Evolutionary conservation across 352 stramenopile species (phyloP).

Genomic region (Globisporangium megalacanthum): DNA sequence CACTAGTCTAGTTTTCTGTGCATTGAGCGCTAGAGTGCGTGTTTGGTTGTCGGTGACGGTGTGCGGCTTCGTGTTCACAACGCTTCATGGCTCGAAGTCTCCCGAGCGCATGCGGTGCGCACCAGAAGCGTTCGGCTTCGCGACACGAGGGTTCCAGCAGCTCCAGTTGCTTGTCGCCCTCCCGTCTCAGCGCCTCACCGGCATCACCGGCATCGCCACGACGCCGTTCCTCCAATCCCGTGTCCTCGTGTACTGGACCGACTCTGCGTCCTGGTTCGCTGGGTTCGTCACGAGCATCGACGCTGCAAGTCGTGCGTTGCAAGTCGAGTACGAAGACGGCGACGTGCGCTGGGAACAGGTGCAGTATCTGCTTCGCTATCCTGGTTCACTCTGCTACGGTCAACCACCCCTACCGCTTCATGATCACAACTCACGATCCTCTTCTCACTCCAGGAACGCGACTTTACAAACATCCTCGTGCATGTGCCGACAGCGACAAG

Average conservation of each 20-base stretch:
- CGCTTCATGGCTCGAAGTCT: background rate
- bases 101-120: conserved; percentile 6
- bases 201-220: background rate
- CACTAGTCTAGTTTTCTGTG: background rate
- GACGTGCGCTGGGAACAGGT: conserved; percentile 43
- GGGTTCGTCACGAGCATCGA: conserved; percentile 20
- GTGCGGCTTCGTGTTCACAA: no score
- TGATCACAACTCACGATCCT: background rate
- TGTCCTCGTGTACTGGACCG: conserved; percentile 34
- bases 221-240: conserved; percentile 5
- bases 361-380: background rate
- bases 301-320: conserved; percentile 13
- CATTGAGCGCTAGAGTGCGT: background rate
- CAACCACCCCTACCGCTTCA: background rate
- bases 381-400: no score
- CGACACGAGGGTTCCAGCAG: conserved; percentile 19
- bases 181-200: background rate
- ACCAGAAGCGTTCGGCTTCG: conserved; percentile 8
- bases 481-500: background rate
- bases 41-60: background rate
- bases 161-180: conserved; percentile 21
- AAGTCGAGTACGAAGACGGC: conserved; percentile 45
- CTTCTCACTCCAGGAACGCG: conserved; percentile 14
- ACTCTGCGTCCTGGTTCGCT: conserved; percentile 35
- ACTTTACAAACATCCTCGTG: conserved; percentile 33